Conservation (phyloP, 2,329 filamentous ascomycete species). For the Tolypocladium tropicale region DNA sequence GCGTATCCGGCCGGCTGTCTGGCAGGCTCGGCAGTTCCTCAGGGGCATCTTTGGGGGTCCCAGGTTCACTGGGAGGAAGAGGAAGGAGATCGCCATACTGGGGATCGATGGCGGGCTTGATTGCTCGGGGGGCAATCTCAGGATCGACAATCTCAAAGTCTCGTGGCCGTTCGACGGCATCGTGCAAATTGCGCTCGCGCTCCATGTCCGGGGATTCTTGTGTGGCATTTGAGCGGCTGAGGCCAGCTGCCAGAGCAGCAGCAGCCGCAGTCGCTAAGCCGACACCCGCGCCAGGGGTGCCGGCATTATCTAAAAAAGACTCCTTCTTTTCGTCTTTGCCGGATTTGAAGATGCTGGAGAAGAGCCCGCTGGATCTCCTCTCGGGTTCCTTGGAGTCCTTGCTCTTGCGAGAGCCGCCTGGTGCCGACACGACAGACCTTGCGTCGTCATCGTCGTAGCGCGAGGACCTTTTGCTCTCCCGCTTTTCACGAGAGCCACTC, state of each 20-base stretch:
- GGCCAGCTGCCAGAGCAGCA: conserved; percentile 23
- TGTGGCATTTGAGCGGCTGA: conserved; percentile 34
- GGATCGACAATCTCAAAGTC: conserved; percentile 37
- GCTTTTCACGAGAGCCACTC: conserved; percentile 18
- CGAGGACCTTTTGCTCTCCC: conserved; percentile 14
- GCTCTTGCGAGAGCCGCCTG: conserved; percentile 20
- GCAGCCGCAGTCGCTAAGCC: conserved; percentile 45
- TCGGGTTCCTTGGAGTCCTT: conserved; percentile 25
- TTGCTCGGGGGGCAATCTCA: conserved; percentile 45
- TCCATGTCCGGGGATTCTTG: conserved; percentile 30
- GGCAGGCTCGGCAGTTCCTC: conserved; percentile 43
- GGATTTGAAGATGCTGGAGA: conserved; percentile 39
- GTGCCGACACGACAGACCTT: conserved; percentile 19
- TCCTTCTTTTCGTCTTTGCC: conserved; percentile 31
- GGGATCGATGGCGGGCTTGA: conserved; percentile 57
- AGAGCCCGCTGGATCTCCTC: conserved; percentile 31
- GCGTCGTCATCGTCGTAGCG: conserved; percentile 36
- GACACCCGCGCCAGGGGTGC: conserved; percentile 60
- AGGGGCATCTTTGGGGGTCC: conserved; percentile 29
- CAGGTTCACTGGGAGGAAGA: conserved; percentile 49
- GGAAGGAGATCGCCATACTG: conserved; percentile 55
- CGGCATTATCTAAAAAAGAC: conserved; percentile 66
- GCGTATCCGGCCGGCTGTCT: conserved; percentile 49
- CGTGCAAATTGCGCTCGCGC: conserved; percentile 18
- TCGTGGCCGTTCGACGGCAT: conserved; percentile 12